phyloP scores from a whole-genome alignment of 805 yeast genomes.

The Blastobotrys attinorum region DNA sequence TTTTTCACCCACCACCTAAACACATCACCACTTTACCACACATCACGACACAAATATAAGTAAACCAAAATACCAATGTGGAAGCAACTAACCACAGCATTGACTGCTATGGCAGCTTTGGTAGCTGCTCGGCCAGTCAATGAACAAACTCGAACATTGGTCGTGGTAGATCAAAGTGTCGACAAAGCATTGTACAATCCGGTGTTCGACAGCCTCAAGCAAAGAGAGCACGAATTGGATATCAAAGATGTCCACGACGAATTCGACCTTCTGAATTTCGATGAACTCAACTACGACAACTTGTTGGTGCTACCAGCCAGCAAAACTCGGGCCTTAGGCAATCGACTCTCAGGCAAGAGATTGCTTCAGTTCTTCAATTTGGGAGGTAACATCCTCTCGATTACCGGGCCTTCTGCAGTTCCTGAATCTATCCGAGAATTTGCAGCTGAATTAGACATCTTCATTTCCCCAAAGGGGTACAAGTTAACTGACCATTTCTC shows the following conservation, averaged over 20 bases:
- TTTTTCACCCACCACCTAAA: too few species aligned
- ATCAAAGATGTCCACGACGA: slow-evolving; percentile 25
- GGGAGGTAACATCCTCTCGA: slow-evolving; percentile 70
- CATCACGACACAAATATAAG: too few species aligned
- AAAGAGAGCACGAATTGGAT: slow-evolving; percentile 31
- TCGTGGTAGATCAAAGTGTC: slow-evolving; percentile 24
- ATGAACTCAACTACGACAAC: slow-evolving; percentile 44
- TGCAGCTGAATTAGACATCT: slow-evolving; percentile 73
- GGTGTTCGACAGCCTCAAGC: slow-evolving; percentile 20
- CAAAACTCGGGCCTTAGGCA: slow-evolving; percentile 34
- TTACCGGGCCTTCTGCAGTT: slow-evolving; percentile 44
- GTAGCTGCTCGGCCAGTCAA: slow-evolving; percentile 9
- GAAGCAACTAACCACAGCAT: background rate
- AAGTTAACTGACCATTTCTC: slow-evolving; percentile 58
- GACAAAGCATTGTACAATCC: slow-evolving; percentile 10
- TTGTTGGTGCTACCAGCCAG: slow-evolving; percentile 53
- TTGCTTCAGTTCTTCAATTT: slow-evolving; percentile 52
- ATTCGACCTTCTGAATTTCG: slow-evolving; percentile 34
- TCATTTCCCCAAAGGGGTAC: slow-evolving; percentile 71
- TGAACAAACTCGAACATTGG: slow-evolving; percentile 22
- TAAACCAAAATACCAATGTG: too few species aligned
- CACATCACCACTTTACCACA: too few species aligned
- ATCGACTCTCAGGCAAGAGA: slow-evolving; percentile 35
- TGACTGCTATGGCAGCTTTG: background rate
- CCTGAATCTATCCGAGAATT: slow-evolving; percentile 60